phyloP scores from a whole-genome alignment of 192 early-diverging fungal genomes.

The Dissophora ornata region DNA sequence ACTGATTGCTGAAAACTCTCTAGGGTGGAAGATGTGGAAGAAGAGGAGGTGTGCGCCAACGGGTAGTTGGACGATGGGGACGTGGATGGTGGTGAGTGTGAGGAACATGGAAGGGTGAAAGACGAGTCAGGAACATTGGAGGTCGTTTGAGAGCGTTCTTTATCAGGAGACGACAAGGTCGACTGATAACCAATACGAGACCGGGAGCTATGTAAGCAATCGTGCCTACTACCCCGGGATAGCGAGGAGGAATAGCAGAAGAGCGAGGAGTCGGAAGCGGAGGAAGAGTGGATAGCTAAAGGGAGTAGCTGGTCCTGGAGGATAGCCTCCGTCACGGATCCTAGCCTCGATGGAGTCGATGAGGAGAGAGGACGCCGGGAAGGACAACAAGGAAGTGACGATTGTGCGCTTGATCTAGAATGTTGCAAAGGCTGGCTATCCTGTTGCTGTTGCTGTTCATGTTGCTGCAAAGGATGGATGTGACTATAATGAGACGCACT shows the following conservation, averaged over 20 bases:
- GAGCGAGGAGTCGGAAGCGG: too few relatives aligned
- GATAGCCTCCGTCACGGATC: constrained; percentile 24
- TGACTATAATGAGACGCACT: constrained; percentile 6
- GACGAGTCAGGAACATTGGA: constrained; percentile 5
- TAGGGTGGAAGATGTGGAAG: too few relatives aligned
- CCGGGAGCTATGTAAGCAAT: neutral
- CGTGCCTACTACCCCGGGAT: neutral
- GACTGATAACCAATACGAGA: neutral
- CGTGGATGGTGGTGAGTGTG: neutral
- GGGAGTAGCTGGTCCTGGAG: constrained; percentile 19
- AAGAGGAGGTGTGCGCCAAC: too few relatives aligned
- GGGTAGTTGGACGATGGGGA: neutral
- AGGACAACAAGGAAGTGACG: neutral
- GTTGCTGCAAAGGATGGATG: constrained; percentile 25
- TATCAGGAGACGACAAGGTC: neutral
- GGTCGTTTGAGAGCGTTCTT: too few relatives aligned
- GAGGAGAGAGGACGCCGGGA: neutral
- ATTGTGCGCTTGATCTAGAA: neutral
- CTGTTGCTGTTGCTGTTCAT: constrained; percentile 1
- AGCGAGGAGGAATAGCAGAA: neutral
- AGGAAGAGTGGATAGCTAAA: constrained; percentile 8
- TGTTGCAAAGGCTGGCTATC: too few relatives aligned
- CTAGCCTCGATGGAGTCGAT: neutral
- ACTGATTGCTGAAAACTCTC: too few relatives aligned
- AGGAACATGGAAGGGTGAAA: neutral